Base-by-base conservation (phyloP, 2,329 filamentous ascomycete species). In the Phialophora macrospora region DNA sequence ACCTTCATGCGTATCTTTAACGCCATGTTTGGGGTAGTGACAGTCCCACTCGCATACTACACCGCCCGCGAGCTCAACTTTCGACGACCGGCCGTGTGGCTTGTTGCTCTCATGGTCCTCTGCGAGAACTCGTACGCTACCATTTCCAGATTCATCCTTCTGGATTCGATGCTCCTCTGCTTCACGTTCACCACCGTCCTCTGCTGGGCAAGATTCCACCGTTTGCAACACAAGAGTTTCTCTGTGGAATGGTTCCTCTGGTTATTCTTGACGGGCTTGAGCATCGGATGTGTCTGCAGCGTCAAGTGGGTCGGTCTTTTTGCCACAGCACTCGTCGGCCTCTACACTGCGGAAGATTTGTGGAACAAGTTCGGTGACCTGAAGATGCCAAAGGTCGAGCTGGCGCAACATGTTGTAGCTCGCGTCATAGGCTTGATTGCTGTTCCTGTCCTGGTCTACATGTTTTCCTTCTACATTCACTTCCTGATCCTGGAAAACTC, bases 121-220 rank as follows among this genome's bases (percentile, higher is more conserved):
- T 99, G 93, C 83, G 95, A 99, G 80, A 99, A 99, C 83, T 98
- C 95, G 59, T 99, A 98, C 82, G 97, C 95, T 56, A 98, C 96
- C 34, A 99, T 99, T 79, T 97, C 93, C 80, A 88, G 95, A 67
- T 99, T 99, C 77, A 98, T 99, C 74, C 88, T 99, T 26, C 88
- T 99, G 74, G 95, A 99, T 79, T 98, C 95, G 0, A 99, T 99
- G 95, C 87, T 99, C 59, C 86, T 99, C 46, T 98, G 93, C 82
- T 97, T 97, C 76, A 99, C 96, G n/a, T 95, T 98, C 73, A 93
- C 93, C 17, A 99, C 95, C 5, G 91, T 96, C 68, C 88, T 98
- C 74, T 98, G 94, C 85, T 99, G 94, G 93, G 89, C 93, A 75
- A 95, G 93, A 78, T 98, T 99, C 80, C 95, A 99, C 80, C 89